Conservation (phyloP, 2,329 filamentous ascomycete species). For the Fusarium sulawesiense region DNA sequence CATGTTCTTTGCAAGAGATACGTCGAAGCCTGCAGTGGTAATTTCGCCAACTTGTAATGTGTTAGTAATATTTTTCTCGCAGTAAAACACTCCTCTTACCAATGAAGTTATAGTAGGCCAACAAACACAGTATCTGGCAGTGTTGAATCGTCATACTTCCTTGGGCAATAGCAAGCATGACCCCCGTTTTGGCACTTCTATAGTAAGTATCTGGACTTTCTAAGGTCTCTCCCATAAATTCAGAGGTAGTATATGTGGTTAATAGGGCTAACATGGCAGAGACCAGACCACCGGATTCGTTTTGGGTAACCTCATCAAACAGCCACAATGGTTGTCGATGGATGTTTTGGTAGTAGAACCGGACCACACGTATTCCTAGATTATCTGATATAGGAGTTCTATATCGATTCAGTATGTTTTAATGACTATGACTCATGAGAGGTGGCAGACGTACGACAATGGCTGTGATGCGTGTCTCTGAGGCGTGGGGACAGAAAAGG, state of each 20-base stretch:
- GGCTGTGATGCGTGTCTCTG: neutral
- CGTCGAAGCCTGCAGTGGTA: slow-evolving; percentile 20
- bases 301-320: neutral
- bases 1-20: slow-evolving; percentile 17
- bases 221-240: neutral
- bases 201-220: slow-evolving; percentile 5
- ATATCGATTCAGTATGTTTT: fast-evolving
- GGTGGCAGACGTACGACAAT: neutral
- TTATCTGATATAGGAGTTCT: neutral
- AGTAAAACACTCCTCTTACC: neutral
- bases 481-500: neutral
- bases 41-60: slow-evolving; percentile 1
- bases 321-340: slow-evolving; percentile 34
- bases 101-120: slow-evolving; percentile 21
- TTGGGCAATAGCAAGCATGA: slow-evolving; percentile 26
- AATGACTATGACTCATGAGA: fast-evolving
- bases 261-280: slow-evolving; percentile 14
- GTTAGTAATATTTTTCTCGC: neutral
- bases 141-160: slow-evolving; percentile 5
- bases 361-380: neutral
- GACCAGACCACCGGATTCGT: slow-evolving; percentile 4
- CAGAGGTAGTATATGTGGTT: neutral
- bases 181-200: neutral
- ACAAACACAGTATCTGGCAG: slow-evolving; percentile 9
- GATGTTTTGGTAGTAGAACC: slow-evolving; percentile 23